Base-by-base conservation (phyloP, 352 stramenopile species). In the Phytophthora rubi region DNA sequence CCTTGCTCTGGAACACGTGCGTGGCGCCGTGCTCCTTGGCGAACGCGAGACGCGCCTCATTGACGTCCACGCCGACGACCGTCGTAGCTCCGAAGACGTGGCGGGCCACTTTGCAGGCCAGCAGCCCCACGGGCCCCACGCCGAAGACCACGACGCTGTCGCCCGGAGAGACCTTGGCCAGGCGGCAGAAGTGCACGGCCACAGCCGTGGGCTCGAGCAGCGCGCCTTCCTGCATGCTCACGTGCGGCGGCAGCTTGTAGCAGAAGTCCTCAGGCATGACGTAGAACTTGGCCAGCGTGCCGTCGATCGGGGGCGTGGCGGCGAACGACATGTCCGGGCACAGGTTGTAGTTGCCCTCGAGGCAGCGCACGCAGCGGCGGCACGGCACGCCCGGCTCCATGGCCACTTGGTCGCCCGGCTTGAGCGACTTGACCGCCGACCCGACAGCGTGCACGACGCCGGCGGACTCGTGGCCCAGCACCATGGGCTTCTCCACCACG, bases 101-200 rank as follows among this genome's bases (percentile, higher is more conserved):
- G 28, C 65, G 66, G 26, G 71, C 66, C 58, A 75, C 67, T 32
- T 75, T 78, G 48, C 71, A 78, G 8, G 71, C 55, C 53, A 78
- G 52, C 30, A 78, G 5, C 0, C 71, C 71, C 23, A 78, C 71
- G n/a, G 71, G 71, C 0, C 66, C 71, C 4, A 72, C 71, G 3
- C 71, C 71, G 6, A 78, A 78, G 4, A 75, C 71, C 13, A 78
- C 71, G 44, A 78, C 67, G 30, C 53, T 75, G 8, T 73, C 51
- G 28, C 67, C 71, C 18, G 71, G 67, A n/a, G 16, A 23, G n/a
- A 75, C 66, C 15, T 78, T 75, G n/a, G 66, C 62, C 42, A 75
- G 18, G 35, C 70, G 60, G 6, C 70, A 74, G 61, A 74, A 77
- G 53, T 77, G 65, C 30, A 74, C 70, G 15, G 70, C 65, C 56